These are phyloP conservation scores for Aspergillus oerlinghausenensis DNA, from an alignment of 2,329 filamentous ascomycete genomes.

Conservation along the genomic window DNA sequence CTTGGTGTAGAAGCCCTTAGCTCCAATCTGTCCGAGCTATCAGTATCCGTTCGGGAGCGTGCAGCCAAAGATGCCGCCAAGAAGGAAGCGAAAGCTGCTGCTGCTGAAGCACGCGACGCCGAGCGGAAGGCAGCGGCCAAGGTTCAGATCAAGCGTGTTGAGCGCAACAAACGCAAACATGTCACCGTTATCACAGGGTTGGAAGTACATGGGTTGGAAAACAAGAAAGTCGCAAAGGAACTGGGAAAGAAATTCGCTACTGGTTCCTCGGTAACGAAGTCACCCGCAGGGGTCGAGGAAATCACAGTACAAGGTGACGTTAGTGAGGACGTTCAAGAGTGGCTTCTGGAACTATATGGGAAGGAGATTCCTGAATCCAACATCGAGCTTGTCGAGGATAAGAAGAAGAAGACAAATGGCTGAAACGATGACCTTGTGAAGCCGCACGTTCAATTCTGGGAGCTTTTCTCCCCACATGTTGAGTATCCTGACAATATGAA, in stretches of 20 bases:
- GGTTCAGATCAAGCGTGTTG: constrained; percentile 90
- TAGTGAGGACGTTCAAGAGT: constrained; percentile 90
- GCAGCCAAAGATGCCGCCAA: constrained; percentile 95
- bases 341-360: constrained; percentile 76
- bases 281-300: constrained; percentile 80
- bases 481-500: constrained; percentile 24
- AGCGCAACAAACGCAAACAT: constrained; percentile 96
- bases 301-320: constrained; percentile 98
- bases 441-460: not conserved
- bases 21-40: constrained; percentile 79
- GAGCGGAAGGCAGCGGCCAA: constrained; percentile 78
- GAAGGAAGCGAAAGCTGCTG: constrained; percentile 91
- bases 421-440: constrained; percentile 10
- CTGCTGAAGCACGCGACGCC: constrained; percentile 75
- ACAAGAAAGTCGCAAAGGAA: constrained; percentile 96
- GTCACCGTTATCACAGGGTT: constrained; percentile 89
- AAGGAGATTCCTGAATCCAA: constrained; percentile 90
- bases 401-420: constrained; percentile 72
- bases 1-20: constrained; percentile 64
- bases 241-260: constrained; percentile 99
- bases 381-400: constrained; percentile 90
- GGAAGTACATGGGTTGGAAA: constrained; percentile 82
- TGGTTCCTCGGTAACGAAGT: constrained; percentile 86
- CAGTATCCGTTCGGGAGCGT: constrained; percentile 86
- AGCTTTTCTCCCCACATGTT: not conserved